Percentiles rank a stretch among this genome's conserved stretches.
These are phyloP conservation scores for Hemileia vastatrix DNA, from an alignment of 1,284 basidiomycete species.

Conservation along the genomic window DNA sequence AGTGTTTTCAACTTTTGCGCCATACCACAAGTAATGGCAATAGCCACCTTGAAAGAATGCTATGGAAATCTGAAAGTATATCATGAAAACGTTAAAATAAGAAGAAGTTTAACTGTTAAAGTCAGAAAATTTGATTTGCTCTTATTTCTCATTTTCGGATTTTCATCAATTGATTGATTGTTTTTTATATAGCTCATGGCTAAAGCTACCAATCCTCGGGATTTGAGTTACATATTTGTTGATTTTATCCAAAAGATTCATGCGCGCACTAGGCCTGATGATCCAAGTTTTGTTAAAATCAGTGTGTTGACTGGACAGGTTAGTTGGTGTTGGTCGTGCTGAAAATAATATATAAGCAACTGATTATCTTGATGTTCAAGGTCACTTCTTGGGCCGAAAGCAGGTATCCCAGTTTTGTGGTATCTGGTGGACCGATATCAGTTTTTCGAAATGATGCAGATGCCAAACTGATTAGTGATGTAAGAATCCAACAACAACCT, in stretches of 20 bases:
- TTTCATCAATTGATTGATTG: too few relatives aligned
- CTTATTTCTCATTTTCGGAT: conserved; percentile 1
- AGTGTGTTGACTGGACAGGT: conserved; percentile 71
- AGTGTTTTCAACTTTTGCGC: conserved; percentile 94
- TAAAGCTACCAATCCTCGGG: conserved; percentile 77
- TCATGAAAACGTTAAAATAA: conserved; percentile 84
- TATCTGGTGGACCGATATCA: conserved; percentile 3
- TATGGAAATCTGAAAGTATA: conserved; percentile 91
- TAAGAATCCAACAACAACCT: conserved; percentile 18
- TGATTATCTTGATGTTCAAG: neutral
- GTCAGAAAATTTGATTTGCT: conserved; percentile 48
- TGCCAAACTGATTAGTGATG: conserved; percentile 7
- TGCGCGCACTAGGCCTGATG: conserved; percentile 62
- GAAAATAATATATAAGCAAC: neutral
- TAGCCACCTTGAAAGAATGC: conserved; percentile 81
- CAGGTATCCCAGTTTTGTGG: conserved; percentile 19
- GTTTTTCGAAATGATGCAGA: conserved; percentile 12
- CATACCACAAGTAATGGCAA: conserved; percentile 90
- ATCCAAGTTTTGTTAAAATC: conserved; percentile 76
- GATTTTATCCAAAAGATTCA: conserved; percentile 75
- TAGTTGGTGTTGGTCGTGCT: too few relatives aligned
- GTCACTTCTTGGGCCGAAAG: conserved; percentile 15
- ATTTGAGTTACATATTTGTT: conserved; percentile 81
- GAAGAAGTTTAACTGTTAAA: conserved; percentile 75
- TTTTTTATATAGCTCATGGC: conserved; percentile 68